Base-by-base conservation (phyloP, 225 moss, liverwort and hornwort genomes). In the Antitrichia curtipendula region DNA sequence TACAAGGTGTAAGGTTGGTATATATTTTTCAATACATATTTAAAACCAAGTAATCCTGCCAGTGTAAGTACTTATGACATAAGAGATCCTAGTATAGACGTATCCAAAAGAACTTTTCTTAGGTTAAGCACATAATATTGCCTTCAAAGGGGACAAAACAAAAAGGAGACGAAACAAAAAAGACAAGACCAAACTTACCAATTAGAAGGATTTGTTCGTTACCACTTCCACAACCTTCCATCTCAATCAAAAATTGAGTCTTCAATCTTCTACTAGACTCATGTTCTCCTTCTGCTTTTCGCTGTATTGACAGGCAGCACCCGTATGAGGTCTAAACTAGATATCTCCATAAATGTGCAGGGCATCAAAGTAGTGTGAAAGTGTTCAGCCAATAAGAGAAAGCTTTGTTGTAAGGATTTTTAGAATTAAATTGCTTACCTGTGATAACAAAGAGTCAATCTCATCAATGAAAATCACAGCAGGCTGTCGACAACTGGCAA, bases 401-500 rank as follows among this genome's bases (percentile, higher is more conserved):
- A 75, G 50, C 24, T 53, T 80, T 45, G 52, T 75, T 86, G 74
- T 59, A 75, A 76, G 14, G 31, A 58, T 12, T 43, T 54, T 72
- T 72, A 28, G 24, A 68, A 76, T 29, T 52, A 27, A 82, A 47
- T 59, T 66, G 65, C 82, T 87, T 81, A 96, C 99, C 96, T 99
- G 99, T 64, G 99, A 99, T 87, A 99, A 91, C 74, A 99, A 90
- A 78, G 99, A 99, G 84, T 99, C 99, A 52, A 99, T 93, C 93
- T 99, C 99, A 88, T 99, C 99, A 86, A 99, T 97, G 89, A 99
- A 99, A 73, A 99, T 97, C 60, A 99, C 99, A 89, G 99, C 99
- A 60, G 99, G 99, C 91, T 99, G 99, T 89, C 97, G 97, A 86
- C 99, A 97, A 88, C 96, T 97, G 59, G 99, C 99, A 80, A 99